Percentiles rank a stretch among this genome's conserved stretches.
These are phyloP conservation scores for Coemansia sp. DNA, from an alignment of 192 early-diverging fungal genomes.

Conservation along the genomic window DNA sequence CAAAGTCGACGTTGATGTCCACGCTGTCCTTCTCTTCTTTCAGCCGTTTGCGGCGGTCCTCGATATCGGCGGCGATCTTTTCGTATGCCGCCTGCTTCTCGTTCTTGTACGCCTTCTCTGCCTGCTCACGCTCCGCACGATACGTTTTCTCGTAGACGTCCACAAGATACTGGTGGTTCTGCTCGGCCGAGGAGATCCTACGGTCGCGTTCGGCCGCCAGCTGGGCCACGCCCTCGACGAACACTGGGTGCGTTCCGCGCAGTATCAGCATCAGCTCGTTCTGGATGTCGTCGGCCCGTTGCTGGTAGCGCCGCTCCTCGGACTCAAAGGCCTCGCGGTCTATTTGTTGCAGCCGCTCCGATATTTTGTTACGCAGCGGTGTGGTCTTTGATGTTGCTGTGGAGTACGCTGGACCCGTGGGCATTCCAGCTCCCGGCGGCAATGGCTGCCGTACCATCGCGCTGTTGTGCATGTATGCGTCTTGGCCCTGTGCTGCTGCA, in stretches of 20 bases:
- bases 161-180: slow-evolving; percentile 44
- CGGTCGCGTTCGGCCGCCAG: slow-evolving; percentile 71
- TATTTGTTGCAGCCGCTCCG: slow-evolving; percentile 48
- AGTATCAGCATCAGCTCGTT: slow-evolving; percentile 31
- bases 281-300: slow-evolving; percentile 51
- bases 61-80: slow-evolving; percentile 72
- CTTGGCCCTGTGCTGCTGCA: slow-evolving; percentile 10
- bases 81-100: slow-evolving; percentile 73
- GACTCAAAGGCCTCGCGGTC: slow-evolving; percentile 50
- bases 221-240: slow-evolving; percentile 61
- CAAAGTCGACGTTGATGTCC: slow-evolving; percentile 66
- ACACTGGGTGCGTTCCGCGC: slow-evolving; percentile 68
- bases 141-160: slow-evolving; percentile 36
- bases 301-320: slow-evolving; percentile 40
- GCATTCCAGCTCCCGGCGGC: not conserved
- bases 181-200: slow-evolving; percentile 67
- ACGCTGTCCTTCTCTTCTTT: slow-evolving; percentile 84
- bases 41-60: slow-evolving; percentile 72
- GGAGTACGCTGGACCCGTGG: no score
- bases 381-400: slow-evolving; percentile 7
- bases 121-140: slow-evolving; percentile 35
- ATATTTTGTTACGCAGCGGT: slow-evolving; percentile 41
- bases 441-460: not conserved
- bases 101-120: slow-evolving; percentile 67
- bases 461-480: slow-evolving; percentile 11